These are phyloP conservation scores for Fraxinus paxiana DNA, from an alignment of 305 asterid species.

Conservation along the genomic window DNA sequence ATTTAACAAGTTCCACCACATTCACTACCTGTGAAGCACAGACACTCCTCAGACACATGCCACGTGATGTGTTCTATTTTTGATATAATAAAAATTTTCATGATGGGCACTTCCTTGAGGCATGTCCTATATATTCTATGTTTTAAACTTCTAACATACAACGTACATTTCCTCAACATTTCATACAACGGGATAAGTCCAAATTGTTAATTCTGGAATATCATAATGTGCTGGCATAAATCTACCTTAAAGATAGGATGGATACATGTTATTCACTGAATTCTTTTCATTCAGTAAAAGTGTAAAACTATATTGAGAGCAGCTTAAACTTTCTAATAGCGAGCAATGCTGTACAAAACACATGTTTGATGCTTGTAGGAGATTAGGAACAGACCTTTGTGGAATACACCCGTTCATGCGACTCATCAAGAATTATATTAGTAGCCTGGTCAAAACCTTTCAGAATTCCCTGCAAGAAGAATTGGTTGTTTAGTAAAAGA, in stretches of 20 bases:
- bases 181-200: neutral
- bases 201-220: neutral
- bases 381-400: constrained; percentile 58
- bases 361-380: neutral
- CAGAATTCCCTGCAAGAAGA: constrained; percentile 60
- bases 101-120: neutral
- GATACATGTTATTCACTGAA: neutral
- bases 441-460: constrained; percentile 93
- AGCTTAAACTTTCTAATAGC: neutral
- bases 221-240: neutral
- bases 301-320: neutral
- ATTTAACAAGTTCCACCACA: neutral
- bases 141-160: neutral
- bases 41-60: neutral
- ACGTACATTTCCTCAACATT: neutral
- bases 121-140: neutral
- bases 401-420: constrained; percentile 96
- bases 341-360: neutral
- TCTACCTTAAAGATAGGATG: neutral
- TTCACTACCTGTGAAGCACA: neutral
- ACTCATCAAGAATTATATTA: constrained; percentile 88
- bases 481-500: constrained; percentile 16
- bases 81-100: neutral
- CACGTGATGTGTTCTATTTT: neutral
- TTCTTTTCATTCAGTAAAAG: neutral